Evolutionary conservation across 2,329 filamentous ascomycete genomes (phyloP).

Genomic region (Aciculosporium take): DNA sequence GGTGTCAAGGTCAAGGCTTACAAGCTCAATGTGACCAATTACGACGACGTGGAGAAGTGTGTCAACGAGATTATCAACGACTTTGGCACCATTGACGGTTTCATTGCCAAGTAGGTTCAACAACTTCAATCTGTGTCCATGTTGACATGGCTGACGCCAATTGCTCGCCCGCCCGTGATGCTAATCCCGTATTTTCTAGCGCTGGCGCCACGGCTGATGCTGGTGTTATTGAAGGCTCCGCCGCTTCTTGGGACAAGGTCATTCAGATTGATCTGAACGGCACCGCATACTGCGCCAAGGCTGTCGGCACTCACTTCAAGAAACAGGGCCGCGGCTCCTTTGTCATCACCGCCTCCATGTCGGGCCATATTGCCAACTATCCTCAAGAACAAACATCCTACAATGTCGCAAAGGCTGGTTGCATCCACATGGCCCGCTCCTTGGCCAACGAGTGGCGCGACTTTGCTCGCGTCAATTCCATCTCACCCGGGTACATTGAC

Average conservation of each 20-base stretch:
- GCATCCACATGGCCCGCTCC: slow-evolving; percentile 30
- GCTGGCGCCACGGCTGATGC: slow-evolving; percentile 56
- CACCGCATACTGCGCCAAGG: slow-evolving; percentile 53
- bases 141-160: slow-evolving; percentile 24
- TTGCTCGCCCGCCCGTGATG: slow-evolving; percentile 14
- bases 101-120: slow-evolving; percentile 55
- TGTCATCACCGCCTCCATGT: slow-evolving; percentile 57
- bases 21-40: slow-evolving; percentile 43
- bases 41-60: slow-evolving; percentile 34
- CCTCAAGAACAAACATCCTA: slow-evolving; percentile 55
- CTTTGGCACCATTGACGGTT: slow-evolving; percentile 60
- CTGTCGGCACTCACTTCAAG: slow-evolving; percentile 50
- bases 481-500: slow-evolving; percentile 55
- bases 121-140: not conserved
- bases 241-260: slow-evolving; percentile 53
- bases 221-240: slow-evolving; percentile 52
- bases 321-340: slow-evolving; percentile 49
- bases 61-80: slow-evolving; percentile 53
- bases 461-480: slow-evolving; percentile 50
- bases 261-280: slow-evolving; percentile 51
- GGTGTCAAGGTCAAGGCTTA: slow-evolving; percentile 53
- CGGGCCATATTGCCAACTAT: slow-evolving; percentile 55
- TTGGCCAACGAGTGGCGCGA: slow-evolving; percentile 53
- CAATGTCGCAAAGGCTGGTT: slow-evolving; percentile 49
- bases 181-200: slow-evolving; percentile 11